Percentiles rank a stretch among this genome's conserved stretches.
Conservation (phyloP, 192 early-diverging fungal genomes). For the Coemansia sp. region DNA sequence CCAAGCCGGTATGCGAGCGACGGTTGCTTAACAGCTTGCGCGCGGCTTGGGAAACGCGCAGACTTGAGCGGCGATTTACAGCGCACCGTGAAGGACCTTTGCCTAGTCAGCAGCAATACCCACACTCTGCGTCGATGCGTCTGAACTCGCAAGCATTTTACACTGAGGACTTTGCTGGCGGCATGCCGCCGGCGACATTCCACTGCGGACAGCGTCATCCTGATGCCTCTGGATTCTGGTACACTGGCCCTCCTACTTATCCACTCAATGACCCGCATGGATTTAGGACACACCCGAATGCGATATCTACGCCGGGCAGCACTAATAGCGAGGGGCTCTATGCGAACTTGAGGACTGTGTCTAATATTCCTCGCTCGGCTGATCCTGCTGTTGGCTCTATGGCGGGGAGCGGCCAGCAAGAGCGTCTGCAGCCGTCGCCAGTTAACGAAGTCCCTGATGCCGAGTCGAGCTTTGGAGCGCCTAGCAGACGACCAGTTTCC, state of each 20-base stretch:
- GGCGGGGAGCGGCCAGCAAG: conserved; percentile 5
- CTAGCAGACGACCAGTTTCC: neutral
- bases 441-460: neutral
- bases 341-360: conserved; percentile 28
- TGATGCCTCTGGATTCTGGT: conserved; percentile 9
- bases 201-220: conserved; percentile 13
- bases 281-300: neutral
- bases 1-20: conserved; percentile 40
- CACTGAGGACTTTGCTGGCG: conserved; percentile 2
- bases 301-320: conserved; percentile 33
- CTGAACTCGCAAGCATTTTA: neutral
- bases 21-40: conserved; percentile 34
- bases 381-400: neutral
- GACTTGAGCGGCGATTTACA: conserved; percentile 16
- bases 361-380: conserved; percentile 2
- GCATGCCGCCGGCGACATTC: neutral
- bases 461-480: neutral
- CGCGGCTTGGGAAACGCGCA: conserved; percentile 33
- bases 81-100: neutral
- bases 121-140: neutral
- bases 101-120: conserved; percentile 6
- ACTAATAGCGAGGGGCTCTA: conserved; percentile 39
- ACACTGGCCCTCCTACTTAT: conserved; percentile 12
- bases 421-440: neutral
- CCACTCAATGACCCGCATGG: conserved; percentile 4